A percentile compares a stretch with the other conserved stretches of the same genome.
Conservation (phyloP, 1,284 basidiomycete species). For the Anthracocystis panici-leucophaei region DNA sequence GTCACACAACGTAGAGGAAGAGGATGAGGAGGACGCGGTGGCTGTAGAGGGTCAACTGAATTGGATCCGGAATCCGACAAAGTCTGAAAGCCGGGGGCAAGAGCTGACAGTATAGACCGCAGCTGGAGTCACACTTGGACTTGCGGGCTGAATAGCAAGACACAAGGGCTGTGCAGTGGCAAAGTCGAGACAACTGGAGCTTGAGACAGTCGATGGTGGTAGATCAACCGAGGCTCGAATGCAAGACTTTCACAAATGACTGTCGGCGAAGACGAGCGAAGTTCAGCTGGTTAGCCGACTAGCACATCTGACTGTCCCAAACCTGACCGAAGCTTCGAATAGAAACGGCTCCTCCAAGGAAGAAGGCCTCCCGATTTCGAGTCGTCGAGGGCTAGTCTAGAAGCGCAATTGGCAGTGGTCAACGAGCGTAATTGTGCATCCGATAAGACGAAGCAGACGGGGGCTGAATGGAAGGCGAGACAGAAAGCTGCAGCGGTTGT, state of each 20-base stretch:
- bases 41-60: background rate
- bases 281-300: no score
- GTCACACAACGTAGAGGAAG: conserved; percentile 16
- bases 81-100: background rate
- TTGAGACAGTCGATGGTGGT: conserved; percentile 3
- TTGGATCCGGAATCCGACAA: background rate
- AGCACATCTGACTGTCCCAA: no score
- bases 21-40: no score
- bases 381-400: no score
- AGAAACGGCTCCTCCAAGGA: no score
- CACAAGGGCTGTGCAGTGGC: conserved; percentile 20
- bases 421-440: conserved; percentile 88
- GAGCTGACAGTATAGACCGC: no score
- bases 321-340: no score
- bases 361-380: no score
- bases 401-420: conserved; percentile 79
- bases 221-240: no score
- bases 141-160: background rate
- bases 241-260: no score
- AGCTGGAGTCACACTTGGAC: conserved; percentile 2
- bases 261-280: no score
- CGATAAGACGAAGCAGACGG: conserved; percentile 81
- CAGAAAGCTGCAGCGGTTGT: conserved; percentile 70
- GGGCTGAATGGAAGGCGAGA: conserved; percentile 77
- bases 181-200: conserved; percentile 8